These are phyloP conservation scores for Ocimum tenuiflorum DNA, from an alignment of 257 asterid species.

Conservation along the genomic window DNA sequence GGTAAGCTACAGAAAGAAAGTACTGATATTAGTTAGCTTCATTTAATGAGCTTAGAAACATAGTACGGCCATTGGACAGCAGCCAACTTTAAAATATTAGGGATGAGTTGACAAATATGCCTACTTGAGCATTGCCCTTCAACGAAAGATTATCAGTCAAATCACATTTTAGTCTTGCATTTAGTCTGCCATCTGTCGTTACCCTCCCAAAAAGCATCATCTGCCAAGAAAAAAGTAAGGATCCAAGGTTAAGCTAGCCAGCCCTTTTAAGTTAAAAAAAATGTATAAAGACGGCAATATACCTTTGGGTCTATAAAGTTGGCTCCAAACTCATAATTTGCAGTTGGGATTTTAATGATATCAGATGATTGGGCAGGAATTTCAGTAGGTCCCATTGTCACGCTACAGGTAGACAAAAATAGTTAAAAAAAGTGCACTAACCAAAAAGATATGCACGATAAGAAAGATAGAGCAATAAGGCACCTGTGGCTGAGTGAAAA, in stretches of 20 bases:
- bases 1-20: conserved; percentile 56
- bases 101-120: conserved; percentile 13
- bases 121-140: conserved; percentile 87
- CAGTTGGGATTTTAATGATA: conserved; percentile 73
- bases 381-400: conserved; percentile 94
- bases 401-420: conserved; percentile 36
- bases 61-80: conserved; percentile 7
- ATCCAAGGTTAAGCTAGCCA: conserved; percentile 13
- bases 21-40: conserved; percentile 13
- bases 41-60: conserved; percentile 9
- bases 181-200: conserved; percentile 76
- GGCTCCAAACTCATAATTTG: conserved; percentile 94
- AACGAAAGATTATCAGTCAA: conserved; percentile 71
- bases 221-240: conserved; percentile 36
- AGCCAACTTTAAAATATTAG: neutral
- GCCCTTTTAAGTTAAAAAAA: neutral
- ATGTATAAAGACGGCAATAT: neutral
- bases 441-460: neutral
- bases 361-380: conserved; percentile 91
- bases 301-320: conserved; percentile 82
- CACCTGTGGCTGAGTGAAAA: conserved; percentile 97
- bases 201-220: conserved; percentile 85
- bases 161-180: conserved; percentile 84
- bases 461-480: conserved; percentile 3
- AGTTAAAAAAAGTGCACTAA: neutral